Percentiles rank a stretch among this genome's conserved stretches.
These are phyloP conservation scores for Yamadazyma tumulicola DNA, from an alignment of 805 yeast species.

Conservation along the genomic window DNA sequence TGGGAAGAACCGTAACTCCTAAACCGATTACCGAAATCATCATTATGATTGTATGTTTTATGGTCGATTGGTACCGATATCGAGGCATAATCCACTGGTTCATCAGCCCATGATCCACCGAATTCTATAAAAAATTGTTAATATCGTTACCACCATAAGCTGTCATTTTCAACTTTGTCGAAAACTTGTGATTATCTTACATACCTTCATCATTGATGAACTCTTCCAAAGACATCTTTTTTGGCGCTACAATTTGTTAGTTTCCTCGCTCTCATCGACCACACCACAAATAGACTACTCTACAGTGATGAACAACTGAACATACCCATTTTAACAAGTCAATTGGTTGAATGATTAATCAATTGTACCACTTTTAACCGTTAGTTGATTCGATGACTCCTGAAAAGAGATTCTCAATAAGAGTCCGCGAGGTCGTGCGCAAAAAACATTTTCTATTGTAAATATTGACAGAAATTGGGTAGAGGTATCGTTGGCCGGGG, in stretches of 20 bases:
- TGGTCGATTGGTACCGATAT: slow-evolving; percentile 43
- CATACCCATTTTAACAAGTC: slow-evolving; percentile 11
- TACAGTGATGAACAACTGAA: too few species aligned
- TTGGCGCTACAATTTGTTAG: slow-evolving; percentile 24
- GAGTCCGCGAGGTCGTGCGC: too few species aligned
- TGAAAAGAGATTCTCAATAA: too few species aligned
- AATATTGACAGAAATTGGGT: too few species aligned
- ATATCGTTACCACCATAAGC: slow-evolving; percentile 1
- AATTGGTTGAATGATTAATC: too few species aligned
- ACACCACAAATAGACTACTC: too few species aligned
- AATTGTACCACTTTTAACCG: too few species aligned
- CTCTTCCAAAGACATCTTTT: slow-evolving; percentile 46
- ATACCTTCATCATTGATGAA: slow-evolving; percentile 43
- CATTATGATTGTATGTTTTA: slow-evolving; percentile 5
- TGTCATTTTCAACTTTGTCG: not conserved
- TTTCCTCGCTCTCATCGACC: not conserved
- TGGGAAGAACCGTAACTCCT: not conserved
- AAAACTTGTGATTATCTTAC: slow-evolving; percentile 17
- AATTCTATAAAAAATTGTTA: slow-evolving; percentile 26
- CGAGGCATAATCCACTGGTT: slow-evolving; percentile 42
- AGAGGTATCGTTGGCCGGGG: too few species aligned
- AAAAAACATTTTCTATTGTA: not conserved
- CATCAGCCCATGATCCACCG: slow-evolving; percentile 49
- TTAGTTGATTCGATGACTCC: slow-evolving; percentile 4
- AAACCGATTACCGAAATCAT: not conserved